Conservation (phyloP, 108 stramenopile genomes). For the Cyclotella baltica region DNA sequence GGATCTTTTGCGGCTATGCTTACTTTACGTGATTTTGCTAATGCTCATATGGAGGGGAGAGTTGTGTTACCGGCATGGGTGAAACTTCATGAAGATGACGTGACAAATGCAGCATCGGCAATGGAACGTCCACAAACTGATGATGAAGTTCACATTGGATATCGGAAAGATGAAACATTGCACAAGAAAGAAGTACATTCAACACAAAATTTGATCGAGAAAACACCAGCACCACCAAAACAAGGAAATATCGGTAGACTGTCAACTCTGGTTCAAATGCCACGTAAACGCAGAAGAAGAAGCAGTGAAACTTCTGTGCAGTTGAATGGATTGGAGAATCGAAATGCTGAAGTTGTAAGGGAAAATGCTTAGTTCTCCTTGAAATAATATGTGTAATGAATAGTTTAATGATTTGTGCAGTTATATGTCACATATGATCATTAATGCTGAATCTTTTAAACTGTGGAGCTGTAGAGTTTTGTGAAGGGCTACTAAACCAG, state of each 20-base stretch:
- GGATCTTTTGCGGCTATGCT: conserved; percentile 42
- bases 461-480: no score
- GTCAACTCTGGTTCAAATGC: conserved; percentile 9
- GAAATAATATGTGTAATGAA: no score
- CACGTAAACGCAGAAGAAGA: background rate
- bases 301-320: background rate
- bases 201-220: background rate
- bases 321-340: no score
- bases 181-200: background rate
- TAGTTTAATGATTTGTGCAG: no score
- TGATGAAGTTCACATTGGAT: background rate
- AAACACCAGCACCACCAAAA: background rate
- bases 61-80: conserved; percentile 38
- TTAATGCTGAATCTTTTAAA: no score
- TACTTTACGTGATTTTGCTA: conserved; percentile 34
- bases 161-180: background rate
- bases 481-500: no score
- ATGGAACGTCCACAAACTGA: background rate
- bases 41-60: conserved; percentile 18
- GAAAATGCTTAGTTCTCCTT: no score
- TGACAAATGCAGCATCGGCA: background rate
- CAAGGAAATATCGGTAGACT: background rate
- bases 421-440: no score
- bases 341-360: no score
- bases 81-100: background rate